These are phyloP conservation scores for Chaetothyriales sp. DNA, from an alignment of 2,329 filamentous ascomycete species.

Conservation along the genomic window DNA sequence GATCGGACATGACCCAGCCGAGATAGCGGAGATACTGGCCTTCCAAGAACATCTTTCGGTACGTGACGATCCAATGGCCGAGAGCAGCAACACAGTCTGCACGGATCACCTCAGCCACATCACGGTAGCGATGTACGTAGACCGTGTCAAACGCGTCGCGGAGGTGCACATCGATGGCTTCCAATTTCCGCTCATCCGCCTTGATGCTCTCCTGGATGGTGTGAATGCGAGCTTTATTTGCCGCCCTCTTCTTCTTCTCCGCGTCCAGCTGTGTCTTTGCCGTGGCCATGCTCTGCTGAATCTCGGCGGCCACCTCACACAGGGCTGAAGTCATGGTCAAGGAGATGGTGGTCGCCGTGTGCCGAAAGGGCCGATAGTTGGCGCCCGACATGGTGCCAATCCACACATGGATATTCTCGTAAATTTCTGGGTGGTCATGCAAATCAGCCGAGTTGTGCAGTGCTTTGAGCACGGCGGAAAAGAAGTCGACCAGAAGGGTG, in stretches of 20 bases:
- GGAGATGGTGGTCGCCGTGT: conserved; percentile 79
- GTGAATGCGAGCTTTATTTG: conserved; percentile 65
- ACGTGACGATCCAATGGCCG: conserved; percentile 72
- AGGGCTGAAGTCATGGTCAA: conserved; percentile 67
- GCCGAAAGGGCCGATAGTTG: conserved; percentile 73
- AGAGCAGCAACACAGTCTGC: conserved; percentile 78
- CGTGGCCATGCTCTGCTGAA: conserved; percentile 60
- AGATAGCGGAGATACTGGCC: conserved; percentile 83
- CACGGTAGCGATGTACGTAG: conserved; percentile 90
- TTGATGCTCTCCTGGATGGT: conserved; percentile 60
- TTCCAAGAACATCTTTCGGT: conserved; percentile 81
- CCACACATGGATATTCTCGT: conserved; percentile 86
- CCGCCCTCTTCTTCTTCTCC: conserved; percentile 57
- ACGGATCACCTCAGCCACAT: conserved; percentile 79
- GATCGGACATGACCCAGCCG: conserved; percentile 88
- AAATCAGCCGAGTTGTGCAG: conserved; percentile 71
- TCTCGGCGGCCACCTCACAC: conserved; percentile 56
- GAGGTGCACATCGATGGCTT: conserved; percentile 56
- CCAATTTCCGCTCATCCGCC: conserved; percentile 55
- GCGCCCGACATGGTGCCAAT: conserved; percentile 82
- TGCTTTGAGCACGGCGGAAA: conserved; percentile 59
- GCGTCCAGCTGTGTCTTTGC: conserved; percentile 65
- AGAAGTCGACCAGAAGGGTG: conserved; percentile 63
- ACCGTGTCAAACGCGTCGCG: conserved; percentile 83
- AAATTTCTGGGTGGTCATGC: conserved; percentile 60